These are phyloP conservation scores for Zygosaccharomyces sapae DNA, from an alignment of 1,139 yeast genomes.

Conservation along the genomic window DNA sequence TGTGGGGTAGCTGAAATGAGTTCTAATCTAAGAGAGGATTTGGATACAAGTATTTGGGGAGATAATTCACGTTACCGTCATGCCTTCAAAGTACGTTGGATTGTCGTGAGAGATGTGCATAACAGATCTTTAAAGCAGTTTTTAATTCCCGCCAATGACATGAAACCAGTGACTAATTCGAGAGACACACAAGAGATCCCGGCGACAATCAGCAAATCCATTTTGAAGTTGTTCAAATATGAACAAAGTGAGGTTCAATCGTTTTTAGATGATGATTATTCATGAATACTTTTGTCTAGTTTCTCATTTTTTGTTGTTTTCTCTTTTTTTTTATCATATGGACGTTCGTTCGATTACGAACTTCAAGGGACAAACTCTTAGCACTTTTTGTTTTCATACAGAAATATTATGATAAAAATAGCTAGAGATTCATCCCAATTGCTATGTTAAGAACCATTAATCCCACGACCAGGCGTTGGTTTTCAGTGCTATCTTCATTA, in stretches of 20 bases:
- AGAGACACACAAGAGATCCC: conserved; percentile 55
- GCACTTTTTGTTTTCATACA: background rate
- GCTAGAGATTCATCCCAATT: background rate
- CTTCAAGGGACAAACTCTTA: background rate
- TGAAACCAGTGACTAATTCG: conserved; percentile 54
- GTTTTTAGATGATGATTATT: conserved; percentile 18
- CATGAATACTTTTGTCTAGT: background rate
- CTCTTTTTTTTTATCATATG: conserved; percentile 6
- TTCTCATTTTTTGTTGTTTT: background rate
- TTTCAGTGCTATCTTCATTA: conserved; percentile 17
- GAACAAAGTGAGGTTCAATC: conserved; percentile 16
- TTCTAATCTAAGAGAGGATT: conserved; percentile 38
- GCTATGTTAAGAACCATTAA: background rate
- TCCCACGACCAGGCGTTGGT: conserved; percentile 8
- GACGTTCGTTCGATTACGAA: background rate
- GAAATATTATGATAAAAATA: background rate
- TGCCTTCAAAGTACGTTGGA: conserved; percentile 52
- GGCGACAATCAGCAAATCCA: conserved; percentile 42
- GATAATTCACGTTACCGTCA: conserved; percentile 49
- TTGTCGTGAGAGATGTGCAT: conserved; percentile 48
- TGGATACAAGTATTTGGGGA: conserved; percentile 46
- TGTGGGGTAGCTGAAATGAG: conserved; percentile 60
- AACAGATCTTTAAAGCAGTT: conserved; percentile 46
- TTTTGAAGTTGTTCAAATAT: conserved; percentile 43
- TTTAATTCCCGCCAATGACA: conserved; percentile 44